Evolutionary conservation across 2,329 filamentous ascomycete species (phyloP).

Genomic region (Bipolaris sorokiniana): DNA sequence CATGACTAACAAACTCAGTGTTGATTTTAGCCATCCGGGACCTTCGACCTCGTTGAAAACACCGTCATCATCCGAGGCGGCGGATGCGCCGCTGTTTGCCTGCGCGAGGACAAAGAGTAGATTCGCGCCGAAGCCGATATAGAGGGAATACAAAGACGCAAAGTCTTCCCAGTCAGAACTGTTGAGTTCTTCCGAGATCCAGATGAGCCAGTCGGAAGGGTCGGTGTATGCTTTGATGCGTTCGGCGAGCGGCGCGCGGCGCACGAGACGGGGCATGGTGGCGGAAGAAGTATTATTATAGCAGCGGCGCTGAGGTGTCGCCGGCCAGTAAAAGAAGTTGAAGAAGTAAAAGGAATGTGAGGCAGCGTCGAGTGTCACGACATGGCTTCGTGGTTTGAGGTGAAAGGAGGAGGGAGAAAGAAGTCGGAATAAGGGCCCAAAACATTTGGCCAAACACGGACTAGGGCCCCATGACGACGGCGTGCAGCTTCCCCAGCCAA

Average conservation of each 20-base stretch:
- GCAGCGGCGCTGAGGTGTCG: background rate
- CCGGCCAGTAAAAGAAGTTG: background rate
- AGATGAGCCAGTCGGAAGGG: conserved; percentile 86
- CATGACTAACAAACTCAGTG: conserved; percentile 74
- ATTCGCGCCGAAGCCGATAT: conserved; percentile 78
- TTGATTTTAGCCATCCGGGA: conserved; percentile 70
- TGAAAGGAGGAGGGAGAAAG: conserved; percentile 7
- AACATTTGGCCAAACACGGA: conserved; percentile 33
- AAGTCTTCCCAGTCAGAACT: conserved; percentile 87
- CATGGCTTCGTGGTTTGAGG: conserved; percentile 29
- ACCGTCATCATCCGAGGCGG: conserved; percentile 68
- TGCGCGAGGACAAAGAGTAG: conserved; percentile 80
- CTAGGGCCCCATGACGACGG: conserved; percentile 37
- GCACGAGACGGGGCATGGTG: conserved; percentile 70
- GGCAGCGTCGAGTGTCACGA: conserved; percentile 22
- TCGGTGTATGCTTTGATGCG: conserved; percentile 82
- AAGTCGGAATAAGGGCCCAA: conserved; percentile 20
- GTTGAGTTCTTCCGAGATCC: conserved; percentile 91
- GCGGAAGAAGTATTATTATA: conserved; percentile 1
- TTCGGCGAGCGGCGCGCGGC: conserved; percentile 77
- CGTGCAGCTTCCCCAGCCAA: conserved; percentile 23
- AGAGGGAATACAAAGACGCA: conserved; percentile 72
- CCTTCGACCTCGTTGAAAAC: conserved; percentile 69
- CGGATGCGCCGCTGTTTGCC: conserved; percentile 69
- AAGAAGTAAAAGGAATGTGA: background rate